Evolutionary conservation across 495 filamentous ascomycete species (phyloP).

Genomic region (Aspergillus hancockii): DNA sequence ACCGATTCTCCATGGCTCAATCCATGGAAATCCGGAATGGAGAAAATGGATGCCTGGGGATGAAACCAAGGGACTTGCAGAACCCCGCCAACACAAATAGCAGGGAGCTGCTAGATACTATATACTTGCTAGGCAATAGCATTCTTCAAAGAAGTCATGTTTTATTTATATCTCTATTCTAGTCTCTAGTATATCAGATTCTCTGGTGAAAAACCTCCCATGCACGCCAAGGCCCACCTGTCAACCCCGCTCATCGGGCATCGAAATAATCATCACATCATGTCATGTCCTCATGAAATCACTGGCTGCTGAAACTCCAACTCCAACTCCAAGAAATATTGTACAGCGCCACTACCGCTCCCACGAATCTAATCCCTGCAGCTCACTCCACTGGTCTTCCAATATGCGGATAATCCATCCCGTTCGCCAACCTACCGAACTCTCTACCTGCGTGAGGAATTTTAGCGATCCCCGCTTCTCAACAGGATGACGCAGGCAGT

Average conservation of each 20-base stretch:
- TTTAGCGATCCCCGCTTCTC: constrained; percentile 35
- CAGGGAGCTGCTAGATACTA: not conserved
- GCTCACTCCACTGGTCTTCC: constrained; percentile 33
- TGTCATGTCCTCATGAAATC: not conserved
- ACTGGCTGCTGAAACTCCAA: not conserved
- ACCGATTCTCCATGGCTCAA: not conserved
- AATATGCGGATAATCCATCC: constrained; percentile 33
- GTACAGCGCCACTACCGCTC: not conserved
- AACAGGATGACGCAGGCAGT: constrained; percentile 31
- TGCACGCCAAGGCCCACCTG: constrained; percentile 1
- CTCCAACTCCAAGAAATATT: not conserved
- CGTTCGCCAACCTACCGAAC: constrained; percentile 37
- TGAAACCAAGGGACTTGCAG: not conserved
- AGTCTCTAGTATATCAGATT: not conserved
- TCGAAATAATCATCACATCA: not conserved
- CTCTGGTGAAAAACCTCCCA: not conserved
- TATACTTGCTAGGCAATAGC: not conserved
- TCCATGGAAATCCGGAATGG: not conserved
- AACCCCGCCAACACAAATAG: not conserved
- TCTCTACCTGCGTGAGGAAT: constrained; percentile 33
- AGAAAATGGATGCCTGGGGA: not conserved
- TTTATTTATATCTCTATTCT: constrained; percentile 3
- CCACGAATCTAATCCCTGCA: constrained; percentile 20
- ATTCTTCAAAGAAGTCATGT: not conserved
- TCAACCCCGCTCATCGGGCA: constrained; percentile 4